A percentile compares a stretch with the other conserved stretches of the same genome.
These are phyloP conservation scores for Sarocladium kiliense DNA, from an alignment of 2,329 filamentous ascomycete species.

Conservation along the genomic window DNA sequence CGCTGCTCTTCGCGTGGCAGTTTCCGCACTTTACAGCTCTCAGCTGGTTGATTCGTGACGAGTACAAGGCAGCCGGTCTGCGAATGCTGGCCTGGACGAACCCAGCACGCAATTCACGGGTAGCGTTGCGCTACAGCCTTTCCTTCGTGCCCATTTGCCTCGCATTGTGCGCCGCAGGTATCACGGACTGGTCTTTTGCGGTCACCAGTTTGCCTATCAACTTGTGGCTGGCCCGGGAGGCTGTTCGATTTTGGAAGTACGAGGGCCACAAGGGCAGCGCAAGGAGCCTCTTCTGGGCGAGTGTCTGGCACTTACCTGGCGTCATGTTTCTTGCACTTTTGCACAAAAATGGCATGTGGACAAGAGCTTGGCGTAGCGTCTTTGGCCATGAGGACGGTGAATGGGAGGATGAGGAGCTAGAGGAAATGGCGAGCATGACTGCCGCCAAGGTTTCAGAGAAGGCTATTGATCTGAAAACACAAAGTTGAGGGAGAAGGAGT, in stretches of 20 bases:
- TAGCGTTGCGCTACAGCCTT: conserved; percentile 81
- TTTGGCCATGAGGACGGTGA: conserved; percentile 54
- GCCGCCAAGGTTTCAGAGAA: conserved; percentile 20
- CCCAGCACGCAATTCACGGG: conserved; percentile 76
- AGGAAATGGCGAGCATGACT: conserved; percentile 40
- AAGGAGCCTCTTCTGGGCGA: conserved; percentile 89
- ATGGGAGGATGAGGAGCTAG: conserved; percentile 51
- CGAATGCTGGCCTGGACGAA: conserved; percentile 83
- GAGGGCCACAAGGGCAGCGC: conserved; percentile 78
- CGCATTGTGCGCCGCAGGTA: conserved; percentile 69
- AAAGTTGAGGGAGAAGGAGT: too few relatives aligned
- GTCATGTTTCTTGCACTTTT: conserved; percentile 85
- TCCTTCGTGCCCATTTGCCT: conserved; percentile 83
- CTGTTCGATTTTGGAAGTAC: conserved; percentile 72
- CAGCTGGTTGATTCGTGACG: conserved; percentile 80
- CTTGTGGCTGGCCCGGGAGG: conserved; percentile 76
- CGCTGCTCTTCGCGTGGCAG: conserved; percentile 88
- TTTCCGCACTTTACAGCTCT: conserved; percentile 98
- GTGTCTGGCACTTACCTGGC: conserved; percentile 90
- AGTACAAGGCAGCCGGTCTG: conserved; percentile 70
- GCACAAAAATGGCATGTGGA: conserved; percentile 92
- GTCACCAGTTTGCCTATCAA: conserved; percentile 78
- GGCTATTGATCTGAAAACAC: conserved; percentile 8
- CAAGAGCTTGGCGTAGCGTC: conserved; percentile 68
- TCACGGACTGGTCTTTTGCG: conserved; percentile 84